These are phyloP conservation scores for Cyphellophora attinorum DNA, from an alignment of 2,329 filamentous ascomycete species.

Conservation along the genomic window DNA sequence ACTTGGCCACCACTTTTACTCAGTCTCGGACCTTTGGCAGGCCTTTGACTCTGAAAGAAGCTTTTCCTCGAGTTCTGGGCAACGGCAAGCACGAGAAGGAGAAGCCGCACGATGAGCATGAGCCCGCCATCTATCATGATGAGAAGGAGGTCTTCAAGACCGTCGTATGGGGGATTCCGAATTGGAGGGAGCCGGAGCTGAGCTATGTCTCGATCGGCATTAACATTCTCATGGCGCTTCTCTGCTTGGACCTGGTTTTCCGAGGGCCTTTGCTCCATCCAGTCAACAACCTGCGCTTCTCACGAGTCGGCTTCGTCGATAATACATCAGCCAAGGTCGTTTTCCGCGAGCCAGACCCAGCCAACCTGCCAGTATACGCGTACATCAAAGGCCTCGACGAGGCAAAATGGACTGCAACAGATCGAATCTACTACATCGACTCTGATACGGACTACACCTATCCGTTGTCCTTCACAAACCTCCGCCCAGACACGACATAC, in stretches of 20 bases:
- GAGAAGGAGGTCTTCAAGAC: constrained; percentile 53
- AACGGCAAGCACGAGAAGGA: constrained; percentile 6
- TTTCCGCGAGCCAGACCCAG: constrained; percentile 70
- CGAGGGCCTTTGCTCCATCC: constrained; percentile 62
- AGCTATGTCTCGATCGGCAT: constrained; percentile 61
- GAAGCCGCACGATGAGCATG: constrained; percentile 29
- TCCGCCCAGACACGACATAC: constrained; percentile 65
- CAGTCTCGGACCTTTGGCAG: constrained; percentile 11
- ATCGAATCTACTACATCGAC: constrained; percentile 54
- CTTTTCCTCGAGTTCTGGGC: constrained; percentile 10
- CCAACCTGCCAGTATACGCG: constrained; percentile 65
- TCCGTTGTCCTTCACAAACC: constrained; percentile 55
- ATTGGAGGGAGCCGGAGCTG: constrained; percentile 54
- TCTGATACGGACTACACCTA: constrained; percentile 77
- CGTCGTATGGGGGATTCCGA: constrained; percentile 67
- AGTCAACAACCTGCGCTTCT: constrained; percentile 69
- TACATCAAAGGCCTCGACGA: constrained; percentile 37
- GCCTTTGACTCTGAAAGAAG: constrained; percentile 10
- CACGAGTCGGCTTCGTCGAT: constrained; percentile 78
- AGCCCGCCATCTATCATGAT: constrained; percentile 52
- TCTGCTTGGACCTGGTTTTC: constrained; percentile 70
- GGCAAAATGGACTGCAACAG: constrained; percentile 51
- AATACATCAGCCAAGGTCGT: constrained; percentile 69
- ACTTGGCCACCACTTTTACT: constrained; percentile 29
- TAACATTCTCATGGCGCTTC: constrained; percentile 59